A percentile compares a stretch with the other conserved stretches of the same genome.
phyloP scores from a whole-genome alignment of 805 yeast genomes.

The Sugiyamaella valdiviana region DNA sequence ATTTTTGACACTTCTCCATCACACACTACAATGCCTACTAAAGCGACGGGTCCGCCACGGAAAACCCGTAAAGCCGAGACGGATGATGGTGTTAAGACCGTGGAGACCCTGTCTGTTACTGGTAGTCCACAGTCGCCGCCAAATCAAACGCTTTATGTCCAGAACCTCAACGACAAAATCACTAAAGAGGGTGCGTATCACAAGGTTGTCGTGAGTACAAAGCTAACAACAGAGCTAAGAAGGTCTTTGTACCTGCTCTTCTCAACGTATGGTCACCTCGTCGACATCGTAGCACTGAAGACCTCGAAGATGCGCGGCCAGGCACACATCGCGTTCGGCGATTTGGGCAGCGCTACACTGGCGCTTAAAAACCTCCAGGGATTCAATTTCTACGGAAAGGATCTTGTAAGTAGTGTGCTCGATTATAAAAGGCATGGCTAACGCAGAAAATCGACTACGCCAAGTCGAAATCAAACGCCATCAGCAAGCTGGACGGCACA shows the following conservation, averaged over 20 bases:
- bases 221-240: constrained; percentile 26
- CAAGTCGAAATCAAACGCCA: constrained; percentile 24
- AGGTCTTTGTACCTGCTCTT: constrained; percentile 33
- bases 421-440: background rate
- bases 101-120: background rate
- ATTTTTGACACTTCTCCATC: background rate
- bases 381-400: constrained; percentile 31
- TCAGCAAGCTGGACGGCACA: constrained; percentile 29
- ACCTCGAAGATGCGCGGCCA: constrained; percentile 39
- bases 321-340: constrained; percentile 35
- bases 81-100: background rate
- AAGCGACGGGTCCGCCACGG: constrained; percentile 6
- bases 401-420: constrained; percentile 11
- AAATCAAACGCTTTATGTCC: constrained; percentile 33
- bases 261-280: constrained; percentile 33
- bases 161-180: constrained; percentile 35
- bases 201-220: background rate
- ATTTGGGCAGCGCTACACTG: constrained; percentile 25
- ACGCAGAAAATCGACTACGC: constrained; percentile 27
- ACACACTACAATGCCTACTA: background rate
- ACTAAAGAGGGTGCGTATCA: constrained; percentile 25
- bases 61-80: constrained; percentile 8
- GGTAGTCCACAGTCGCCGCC: constrained; percentile 10
- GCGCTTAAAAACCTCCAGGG: constrained; percentile 32
- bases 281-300: constrained; percentile 33